Evolutionary conservation across 139 green algal genomes (phyloP).

Genomic region (Nannochloris sp.): DNA sequence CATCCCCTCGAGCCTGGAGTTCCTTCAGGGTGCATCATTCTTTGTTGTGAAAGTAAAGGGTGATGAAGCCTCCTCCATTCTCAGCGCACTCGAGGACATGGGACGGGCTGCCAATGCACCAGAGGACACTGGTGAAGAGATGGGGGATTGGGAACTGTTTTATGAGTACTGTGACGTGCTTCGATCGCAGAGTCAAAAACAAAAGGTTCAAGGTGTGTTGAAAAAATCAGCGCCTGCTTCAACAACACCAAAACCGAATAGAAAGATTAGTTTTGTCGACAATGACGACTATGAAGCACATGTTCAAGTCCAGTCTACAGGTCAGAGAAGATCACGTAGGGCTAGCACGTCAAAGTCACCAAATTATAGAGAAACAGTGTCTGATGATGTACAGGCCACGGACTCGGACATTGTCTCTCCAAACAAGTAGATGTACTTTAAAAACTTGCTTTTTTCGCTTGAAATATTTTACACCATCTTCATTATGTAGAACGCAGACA

Average conservation of each 20-base stretch:
- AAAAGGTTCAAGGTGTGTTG: neutral
- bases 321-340: neutral
- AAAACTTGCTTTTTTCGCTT: neutral
- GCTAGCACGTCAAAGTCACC: neutral
- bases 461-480: no score
- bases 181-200: neutral
- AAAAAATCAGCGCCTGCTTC: neutral
- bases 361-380: neutral
- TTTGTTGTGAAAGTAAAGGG: slow-evolving; percentile 18
- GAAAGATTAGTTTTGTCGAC: slow-evolving; percentile 1
- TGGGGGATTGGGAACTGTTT: slow-evolving; percentile 15
- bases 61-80: slow-evolving; percentile 1
- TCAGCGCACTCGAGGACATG: neutral
- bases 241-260: neutral
- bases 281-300: neutral
- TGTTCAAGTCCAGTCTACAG: neutral
- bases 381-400: neutral
- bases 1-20: slow-evolving; percentile 5
- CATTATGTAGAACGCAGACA: no score
- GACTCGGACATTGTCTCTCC: neutral
- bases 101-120: neutral
- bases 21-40: slow-evolving; percentile 28
- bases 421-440: neutral
- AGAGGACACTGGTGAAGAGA: neutral
- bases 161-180: slow-evolving; percentile 12